Evolutionary conservation across 768 basidiomycete genomes (phyloP), one percentile per base, ranked within the genome.

Genomic region (Suillus decipiens): DNA sequence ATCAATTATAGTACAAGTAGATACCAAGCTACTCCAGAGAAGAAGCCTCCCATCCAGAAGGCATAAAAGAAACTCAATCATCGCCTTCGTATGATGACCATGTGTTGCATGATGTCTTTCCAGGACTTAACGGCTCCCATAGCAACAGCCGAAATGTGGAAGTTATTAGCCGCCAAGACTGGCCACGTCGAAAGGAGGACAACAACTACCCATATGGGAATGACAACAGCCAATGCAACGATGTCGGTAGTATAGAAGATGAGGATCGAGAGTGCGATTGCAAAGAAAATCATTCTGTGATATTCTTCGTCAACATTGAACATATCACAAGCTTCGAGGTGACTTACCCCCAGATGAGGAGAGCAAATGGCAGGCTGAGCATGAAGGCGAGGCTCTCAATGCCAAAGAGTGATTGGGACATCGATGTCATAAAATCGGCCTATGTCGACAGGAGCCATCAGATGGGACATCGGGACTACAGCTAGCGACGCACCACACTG

Each of bases 271-370:
- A 64, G 62, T 24, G n/a, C 64, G 22, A 63, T 39, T 9, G 62
- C 55, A 34, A 64, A 64, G 41, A 63, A 63, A 55, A 64, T 47
- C 64, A 64, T 64, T 31, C 64, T 64, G 39, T 5, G 37, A 61
- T 1, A 33, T 39, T 19, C 36, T 5, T 39, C 17, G 37, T 57
- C 24, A 57, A 10, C 10, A 33, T 42, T 9, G 31, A 9, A 6
- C 15, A 19, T n/a, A 10, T 24, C 24, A 31, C 17, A 34, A 41
- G 15, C 9, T 22, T 39, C 3, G 5, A 55, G 11, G 33, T 2
- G 31, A n/a, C 75, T 59, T 53, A 76, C 75, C 68, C 68, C 69
- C 72, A 76, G 66, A 77, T 71, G 37, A 75, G 68, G 17, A 75
- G 64, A 22, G 72, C 76, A 57, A 73, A 73, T 11, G 76, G 76